Percentiles rank a stretch among this genome's conserved stretches.
phyloP scores from a whole-genome alignment of 1,284 basidiomycete genomes.

The Malassezia arunalokei region DNA sequence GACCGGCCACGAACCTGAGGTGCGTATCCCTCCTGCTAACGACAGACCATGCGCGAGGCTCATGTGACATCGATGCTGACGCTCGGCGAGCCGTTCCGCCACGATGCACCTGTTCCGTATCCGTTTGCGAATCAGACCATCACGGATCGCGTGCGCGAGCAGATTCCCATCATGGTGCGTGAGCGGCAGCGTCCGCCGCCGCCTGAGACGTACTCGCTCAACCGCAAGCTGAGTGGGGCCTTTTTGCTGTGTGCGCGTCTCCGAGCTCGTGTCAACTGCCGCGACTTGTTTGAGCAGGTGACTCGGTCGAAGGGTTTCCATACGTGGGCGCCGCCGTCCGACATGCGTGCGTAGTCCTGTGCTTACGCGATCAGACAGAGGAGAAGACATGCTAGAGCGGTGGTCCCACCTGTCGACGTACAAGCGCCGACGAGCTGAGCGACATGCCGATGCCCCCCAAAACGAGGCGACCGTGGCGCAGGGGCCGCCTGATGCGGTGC shows the following conservation, averaged over 20 bases:
- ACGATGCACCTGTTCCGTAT: conserved; percentile 55
- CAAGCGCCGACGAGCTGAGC: conserved; percentile 12
- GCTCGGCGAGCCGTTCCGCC: conserved; percentile 67
- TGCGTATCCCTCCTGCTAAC: conserved; percentile 42
- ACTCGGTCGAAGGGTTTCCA: conserved; percentile 13
- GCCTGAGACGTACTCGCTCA: conserved; percentile 83
- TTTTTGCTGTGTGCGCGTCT: conserved; percentile 80
- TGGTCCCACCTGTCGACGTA: conserved; percentile 2
- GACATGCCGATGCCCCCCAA: background rate
- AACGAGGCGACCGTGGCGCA: background rate
- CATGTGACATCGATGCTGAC: conserved; percentile 68
- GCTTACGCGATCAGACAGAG: background rate
- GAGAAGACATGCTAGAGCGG: conserved; percentile 1
- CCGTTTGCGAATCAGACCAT: conserved; percentile 59
- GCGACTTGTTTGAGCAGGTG: conserved; percentile 49
- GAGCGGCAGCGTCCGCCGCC: conserved; percentile 84
- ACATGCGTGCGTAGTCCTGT: background rate
- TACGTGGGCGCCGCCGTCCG: background rate
- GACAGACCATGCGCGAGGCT: conserved; percentile 70
- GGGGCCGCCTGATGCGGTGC: background rate
- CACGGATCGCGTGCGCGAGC: conserved; percentile 61
- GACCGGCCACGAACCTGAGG: conserved; percentile 74
- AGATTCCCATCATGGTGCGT: conserved; percentile 82
- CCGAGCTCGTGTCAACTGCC: conserved; percentile 63
- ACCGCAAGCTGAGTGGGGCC: conserved; percentile 83